These are phyloP conservation scores for Babesia gibsoni DNA, from an alignment of 169 alveolate genomes.

Conservation along the genomic window DNA sequence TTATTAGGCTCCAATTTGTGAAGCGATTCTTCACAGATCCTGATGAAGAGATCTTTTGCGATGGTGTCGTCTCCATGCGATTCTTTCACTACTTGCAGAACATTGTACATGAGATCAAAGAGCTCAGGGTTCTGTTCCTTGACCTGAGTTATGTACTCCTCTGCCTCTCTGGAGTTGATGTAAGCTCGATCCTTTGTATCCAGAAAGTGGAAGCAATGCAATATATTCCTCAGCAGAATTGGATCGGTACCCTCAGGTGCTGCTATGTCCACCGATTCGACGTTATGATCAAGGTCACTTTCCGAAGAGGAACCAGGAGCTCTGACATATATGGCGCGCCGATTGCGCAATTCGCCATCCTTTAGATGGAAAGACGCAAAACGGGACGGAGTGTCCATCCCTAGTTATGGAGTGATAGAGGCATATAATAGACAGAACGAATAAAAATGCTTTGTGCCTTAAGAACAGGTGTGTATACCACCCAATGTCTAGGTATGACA, in stretches of 20 bases:
- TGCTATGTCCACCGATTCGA: not conserved
- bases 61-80: constrained; percentile 1
- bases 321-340: constrained; percentile 1
- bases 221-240: constrained; percentile 27
- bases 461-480: too few relatives aligned
- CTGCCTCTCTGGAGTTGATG: constrained; percentile 29
- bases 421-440: too few relatives aligned
- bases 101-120: constrained; percentile 12
- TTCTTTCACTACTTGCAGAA: not conserved
- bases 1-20: constrained; percentile 6
- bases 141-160: not conserved
- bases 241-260: not conserved
- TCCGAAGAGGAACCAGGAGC: not conserved
- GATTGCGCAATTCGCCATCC: not conserved
- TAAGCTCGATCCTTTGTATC: constrained; percentile 22
- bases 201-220: constrained; percentile 39
- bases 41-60: constrained; percentile 35
- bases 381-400: constrained; percentile 3
- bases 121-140: constrained; percentile 1
- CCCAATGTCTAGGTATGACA: too few relatives aligned
- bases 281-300: not conserved
- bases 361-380: constrained; percentile 8
- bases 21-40: not conserved
- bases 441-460: too few relatives aligned
- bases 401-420: too few relatives aligned